Base-by-base conservation (phyloP, 371 early-diverging fungal genomes). In the Mucor mucedo region DNA sequence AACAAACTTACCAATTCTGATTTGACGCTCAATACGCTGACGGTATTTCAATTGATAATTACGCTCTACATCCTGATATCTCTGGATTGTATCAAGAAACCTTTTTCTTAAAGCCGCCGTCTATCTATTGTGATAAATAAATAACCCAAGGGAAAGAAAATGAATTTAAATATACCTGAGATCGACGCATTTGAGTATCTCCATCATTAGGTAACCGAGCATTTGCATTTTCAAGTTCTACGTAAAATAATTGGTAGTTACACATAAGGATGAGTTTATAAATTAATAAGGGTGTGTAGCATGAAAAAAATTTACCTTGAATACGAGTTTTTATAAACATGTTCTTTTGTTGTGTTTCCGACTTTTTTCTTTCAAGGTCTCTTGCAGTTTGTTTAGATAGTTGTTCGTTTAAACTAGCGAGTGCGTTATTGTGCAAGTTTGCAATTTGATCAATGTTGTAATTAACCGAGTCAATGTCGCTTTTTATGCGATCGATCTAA, bases 21-120 rank as follows among this genome's bases (percentile, higher is more conserved):
- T 89, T 63, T 94, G 93, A 54, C 90, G 69, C 69, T 92, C 90
- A 83, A 93, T 83, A 44, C 92, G 78, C 52, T 87, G 85, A 55
- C 90, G 87, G 70, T 90, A 90, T 69, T 91, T 91, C 60, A 85
- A 79, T 58, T 91, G 87, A 63, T 89, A 91, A 52, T 87, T 86
- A 57, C 84, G 81, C 67, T 94, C 93, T 0, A 90, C 80, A 28
- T 82, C 76, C 72, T 91, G 91, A 71, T 91, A 94, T n/a, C 88
- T 84, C 49, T 83, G 84, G 78, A 94, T 90, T 5, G 87, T 83
- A 53, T 92, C 91, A 70, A 93, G 63, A 62, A 94, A 93, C 68
- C 87, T 86, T 57, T 91, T 90, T 64, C 55, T 69, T 16, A 73
- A 21, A 14, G 71, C 67, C 10, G 45, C 21, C 5, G 56, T 63